Evolutionary conservation across 1,284 basidiomycete genomes (phyloP).

Genomic region (Moesziomyces antarcticus): DNA sequence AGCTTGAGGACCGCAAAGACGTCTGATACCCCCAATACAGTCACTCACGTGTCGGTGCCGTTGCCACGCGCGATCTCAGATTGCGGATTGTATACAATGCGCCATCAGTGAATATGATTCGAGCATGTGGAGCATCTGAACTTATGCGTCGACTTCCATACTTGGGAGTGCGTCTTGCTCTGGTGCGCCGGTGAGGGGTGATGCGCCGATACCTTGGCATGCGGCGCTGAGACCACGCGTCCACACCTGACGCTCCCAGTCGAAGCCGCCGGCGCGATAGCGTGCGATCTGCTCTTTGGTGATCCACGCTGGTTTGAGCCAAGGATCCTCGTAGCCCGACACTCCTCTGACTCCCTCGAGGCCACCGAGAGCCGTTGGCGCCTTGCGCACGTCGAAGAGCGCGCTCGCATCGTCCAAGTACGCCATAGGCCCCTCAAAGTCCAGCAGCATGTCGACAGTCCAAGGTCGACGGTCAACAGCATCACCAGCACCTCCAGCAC

Average conservation of each 20-base stretch:
- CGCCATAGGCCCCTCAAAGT: conserved; percentile 62
- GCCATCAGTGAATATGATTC: background rate
- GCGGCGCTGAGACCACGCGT: conserved; percentile 48
- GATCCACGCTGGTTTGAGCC: conserved; percentile 50
- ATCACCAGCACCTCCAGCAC: conserved; percentile 6
- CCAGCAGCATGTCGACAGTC: conserved; percentile 54
- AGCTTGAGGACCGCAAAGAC: conserved; percentile 12
- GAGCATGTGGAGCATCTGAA: background rate
- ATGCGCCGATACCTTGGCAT: conserved; percentile 49
- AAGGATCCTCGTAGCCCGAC: conserved; percentile 57
- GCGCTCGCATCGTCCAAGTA: conserved; percentile 51
- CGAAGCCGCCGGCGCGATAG: conserved; percentile 61
- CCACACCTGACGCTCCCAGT: conserved; percentile 60
- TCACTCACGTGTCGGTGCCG: background rate
- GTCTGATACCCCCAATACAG: background rate
- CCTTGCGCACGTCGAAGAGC: conserved; percentile 46
- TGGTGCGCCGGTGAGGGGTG: conserved; percentile 15
- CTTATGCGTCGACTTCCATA: conserved; percentile 36
- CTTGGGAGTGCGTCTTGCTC: conserved; percentile 4
- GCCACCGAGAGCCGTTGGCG: conserved; percentile 47
- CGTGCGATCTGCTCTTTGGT: conserved; percentile 36
- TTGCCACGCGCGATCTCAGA: background rate
- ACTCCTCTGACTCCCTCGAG: conserved; percentile 43
- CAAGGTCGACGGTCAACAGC: conserved; percentile 29
- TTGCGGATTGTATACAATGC: background rate